Base-by-base conservation (phyloP, 805 yeast species). In the Sugiyamaella chiloensis region DNA sequence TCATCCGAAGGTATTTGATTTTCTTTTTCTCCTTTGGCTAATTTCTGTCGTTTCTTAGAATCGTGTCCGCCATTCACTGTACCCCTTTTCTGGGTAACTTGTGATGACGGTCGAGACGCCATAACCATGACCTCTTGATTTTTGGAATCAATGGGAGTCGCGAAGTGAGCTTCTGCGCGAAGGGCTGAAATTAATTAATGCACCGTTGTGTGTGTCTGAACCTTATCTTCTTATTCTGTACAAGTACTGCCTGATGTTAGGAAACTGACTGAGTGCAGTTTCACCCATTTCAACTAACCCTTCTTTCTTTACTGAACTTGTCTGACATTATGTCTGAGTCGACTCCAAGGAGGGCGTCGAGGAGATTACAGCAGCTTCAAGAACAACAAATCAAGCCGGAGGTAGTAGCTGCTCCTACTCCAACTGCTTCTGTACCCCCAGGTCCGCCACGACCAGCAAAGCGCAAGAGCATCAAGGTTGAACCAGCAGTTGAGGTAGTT, bases 1-100 rank as follows among this genome's bases (percentile, higher is more conserved):
- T 42, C 29, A 11, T 42, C 40, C 19, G 44, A 14, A 5, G 44
- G 23, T 7, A 34, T 24, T 29, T n/a, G 20, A 24, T 44, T 21
- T 16, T 37, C 41, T 21, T 43, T 24, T n/a, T 43, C 40, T 34
- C 24, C 16, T 4, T 23, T 24, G 23, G 16, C 12, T 34, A 16
- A 5, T 21, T 19, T 20, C n/a, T 20, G 42, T 5, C 42, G 27
- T n/a, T 39, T 39, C 4, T 14, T 17, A 39, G 29, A 21, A 12
- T 34, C 37, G 9, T 21, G 37, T 16, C 37, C 12, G 20, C 16
- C 19, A 4, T 34, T 21, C 37, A 34, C 37, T 16, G 14, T 34
- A 16, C 21, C 14, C 37, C 37, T 14, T 16, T 34, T 34, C 20
- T 19, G 19, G 20, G 37, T 21, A 19, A 34, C 19, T 19, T 34